These are phyloP conservation scores for Cyclocybe aegerita DNA, from an alignment of 768 basidiomycete species.

Conservation along the genomic window DNA sequence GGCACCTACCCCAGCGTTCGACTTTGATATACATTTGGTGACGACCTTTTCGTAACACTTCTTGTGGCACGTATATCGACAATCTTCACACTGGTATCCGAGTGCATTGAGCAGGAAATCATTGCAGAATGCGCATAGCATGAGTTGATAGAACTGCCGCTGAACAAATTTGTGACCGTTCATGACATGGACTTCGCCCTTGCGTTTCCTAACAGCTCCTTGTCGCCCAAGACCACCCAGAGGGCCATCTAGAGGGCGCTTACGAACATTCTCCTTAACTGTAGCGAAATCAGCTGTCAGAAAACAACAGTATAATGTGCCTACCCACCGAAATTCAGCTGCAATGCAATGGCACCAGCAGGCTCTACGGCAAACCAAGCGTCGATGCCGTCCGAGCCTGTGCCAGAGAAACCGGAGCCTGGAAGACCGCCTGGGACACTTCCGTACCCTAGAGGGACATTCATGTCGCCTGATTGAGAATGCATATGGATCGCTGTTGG, in stretches of 20 bases:
- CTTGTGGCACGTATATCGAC: conserved; percentile 98
- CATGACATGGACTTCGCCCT: conserved; percentile 98
- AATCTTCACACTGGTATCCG: conserved; percentile 99
- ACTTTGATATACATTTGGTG: conserved; percentile 98
- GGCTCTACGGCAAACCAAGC: conserved; percentile 98
- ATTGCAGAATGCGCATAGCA: conserved; percentile 96
- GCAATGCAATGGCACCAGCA: conserved; percentile 87
- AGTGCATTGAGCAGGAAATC: conserved; percentile 96
- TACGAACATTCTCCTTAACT: conserved; percentile 99
- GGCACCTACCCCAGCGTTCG: conserved; percentile 81
- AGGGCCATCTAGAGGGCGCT: conserved; percentile 89
- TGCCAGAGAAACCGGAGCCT: conserved; percentile 32
- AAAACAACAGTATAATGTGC: conserved; percentile 6
- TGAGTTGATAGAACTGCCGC: conserved; percentile 97
- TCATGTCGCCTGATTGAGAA: conserved; percentile 39
- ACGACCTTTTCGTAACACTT: conserved; percentile 99
- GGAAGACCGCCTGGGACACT: conserved; percentile 37
- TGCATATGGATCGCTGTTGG: conserved; percentile 29
- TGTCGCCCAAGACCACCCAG: conserved; percentile 91
- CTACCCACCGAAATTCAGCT: conserved; percentile 87
- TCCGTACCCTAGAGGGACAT: conserved; percentile 48
- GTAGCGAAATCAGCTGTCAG: conserved; percentile 12
- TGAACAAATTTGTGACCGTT: conserved; percentile 99
- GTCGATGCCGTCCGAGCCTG: conserved; percentile 77
- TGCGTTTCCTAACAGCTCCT: conserved; percentile 96